Evolutionary conservation across 2,329 filamentous ascomycete genomes (phyloP), one percentile per base, ranked within the genome.

Genomic region (Coniella lustricola): DNA sequence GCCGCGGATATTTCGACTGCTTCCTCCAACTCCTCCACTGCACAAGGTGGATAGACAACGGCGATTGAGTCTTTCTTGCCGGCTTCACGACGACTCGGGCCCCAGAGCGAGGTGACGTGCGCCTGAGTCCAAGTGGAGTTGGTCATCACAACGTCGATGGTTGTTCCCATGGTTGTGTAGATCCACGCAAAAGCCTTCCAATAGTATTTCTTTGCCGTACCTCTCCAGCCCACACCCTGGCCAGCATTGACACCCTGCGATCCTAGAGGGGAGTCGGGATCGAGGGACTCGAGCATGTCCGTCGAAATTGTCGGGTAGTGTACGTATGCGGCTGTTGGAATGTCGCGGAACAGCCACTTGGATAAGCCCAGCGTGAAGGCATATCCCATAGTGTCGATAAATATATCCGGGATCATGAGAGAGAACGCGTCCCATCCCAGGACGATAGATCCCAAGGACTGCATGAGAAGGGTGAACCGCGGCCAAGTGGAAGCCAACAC

Each of bases 251-350:
- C 74, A 3, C 91, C 86, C 67, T 79, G 84, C 48, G 64, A 65
- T 13, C 82, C 85, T 41, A 73, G 77, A 31, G 67, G 54, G 2
- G 74, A 77, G 8, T 64, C 65, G 8, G 85, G 80, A 56, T 90
- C 80, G 4, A 96, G 79, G 16, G 87, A 91, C 18, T 81, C 77
- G 3, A 98, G 79, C 93, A 98, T 98, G 61, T 98, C 93, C 44
- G 90, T 98, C 3, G 90, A 96, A 46, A 98, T 98, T 48, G 91
- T 97, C 1, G 93, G 93, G 63, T 97, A 98, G 69, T 98, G 93
- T 1, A 97, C 90, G 62, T 98, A 98, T 45, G 93, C 90, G 39
- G 81, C 90, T 0, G 90, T 96, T 0, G 91, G 87, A 1, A 96
- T 78, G 32, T 70, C 66, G 0, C 79, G 85, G 62, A 97, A 97